Evolutionary conservation across 2,329 filamentous ascomycete species (phyloP).

Genomic region (Botrytis galanthina): DNA sequence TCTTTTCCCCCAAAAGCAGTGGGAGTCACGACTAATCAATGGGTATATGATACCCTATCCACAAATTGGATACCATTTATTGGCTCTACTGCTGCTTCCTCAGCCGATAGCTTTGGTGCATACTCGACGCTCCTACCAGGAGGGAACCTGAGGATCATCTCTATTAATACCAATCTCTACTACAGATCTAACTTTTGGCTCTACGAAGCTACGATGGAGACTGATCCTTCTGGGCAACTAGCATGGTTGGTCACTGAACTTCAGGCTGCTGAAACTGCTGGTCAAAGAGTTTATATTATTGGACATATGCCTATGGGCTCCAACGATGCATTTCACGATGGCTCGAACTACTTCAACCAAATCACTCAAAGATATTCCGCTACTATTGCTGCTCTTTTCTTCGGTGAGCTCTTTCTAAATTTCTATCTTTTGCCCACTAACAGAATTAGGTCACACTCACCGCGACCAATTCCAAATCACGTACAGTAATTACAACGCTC

Average conservation of each 20-base stretch:
- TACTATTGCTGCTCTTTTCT: slow-evolving; percentile 39
- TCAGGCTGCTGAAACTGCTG: slow-evolving; percentile 40
- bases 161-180: slow-evolving; percentile 45
- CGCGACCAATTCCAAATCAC: slow-evolving; percentile 39
- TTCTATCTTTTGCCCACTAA: background rate
- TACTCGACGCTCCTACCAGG: slow-evolving; percentile 39
- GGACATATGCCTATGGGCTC: slow-evolving; percentile 38
- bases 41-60: slow-evolving; percentile 42
- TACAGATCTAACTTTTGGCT: slow-evolving; percentile 44
- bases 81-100: slow-evolving; percentile 34
- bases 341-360: slow-evolving; percentile 39
- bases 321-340: slow-evolving; percentile 41
- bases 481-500: slow-evolving; percentile 36
- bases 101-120: slow-evolving; percentile 38
- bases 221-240: slow-evolving; percentile 40
- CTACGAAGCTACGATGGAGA: slow-evolving; percentile 41
- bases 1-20: slow-evolving; percentile 39
- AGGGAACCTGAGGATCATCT: slow-evolving; percentile 42
- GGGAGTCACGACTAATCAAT: slow-evolving; percentile 35
- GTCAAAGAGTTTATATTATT: slow-evolving; percentile 43
- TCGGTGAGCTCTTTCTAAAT: slow-evolving; percentile 21
- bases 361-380: slow-evolving; percentile 35
- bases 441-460: slow-evolving; percentile 36
- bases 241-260: slow-evolving; percentile 43
- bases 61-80: slow-evolving; percentile 40